A percentile compares a stretch with the other conserved stretches of the same genome.
Conservation (phyloP, 257 asterid species). For the Petrea volubilis region DNA sequence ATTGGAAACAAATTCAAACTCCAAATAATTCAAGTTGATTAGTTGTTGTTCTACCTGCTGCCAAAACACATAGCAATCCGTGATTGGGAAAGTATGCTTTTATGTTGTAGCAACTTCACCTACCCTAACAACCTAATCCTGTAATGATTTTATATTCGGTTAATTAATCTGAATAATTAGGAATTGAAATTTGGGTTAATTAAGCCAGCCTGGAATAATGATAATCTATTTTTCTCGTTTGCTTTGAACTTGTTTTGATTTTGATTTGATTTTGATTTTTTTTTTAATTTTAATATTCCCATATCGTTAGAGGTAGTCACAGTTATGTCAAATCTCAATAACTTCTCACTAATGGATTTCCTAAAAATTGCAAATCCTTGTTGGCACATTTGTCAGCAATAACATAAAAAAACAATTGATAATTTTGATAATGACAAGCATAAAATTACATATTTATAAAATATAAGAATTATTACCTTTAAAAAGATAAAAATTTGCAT, state of each 20-base stretch:
- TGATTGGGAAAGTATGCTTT: conserved; percentile 13
- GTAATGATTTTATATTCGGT: neutral
- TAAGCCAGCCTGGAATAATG: neutral
- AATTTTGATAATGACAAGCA: too few species aligned
- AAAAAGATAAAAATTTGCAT: too few species aligned
- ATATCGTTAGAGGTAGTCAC: neutral
- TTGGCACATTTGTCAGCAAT: conserved; percentile 15
- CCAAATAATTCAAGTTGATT: conserved; percentile 5
- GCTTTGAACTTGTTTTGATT: neutral
- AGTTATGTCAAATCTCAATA: conserved; percentile 19
- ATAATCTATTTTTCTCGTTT: conserved; percentile 14
- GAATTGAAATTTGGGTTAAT: neutral
- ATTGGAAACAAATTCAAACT: conserved; percentile 9
- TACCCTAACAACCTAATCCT: conserved; percentile 28
- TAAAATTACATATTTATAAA: too few species aligned
- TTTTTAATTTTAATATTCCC: neutral
- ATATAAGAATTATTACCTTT: too few species aligned
- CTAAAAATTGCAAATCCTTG: conserved; percentile 13
- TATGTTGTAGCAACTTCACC: conserved; percentile 25
- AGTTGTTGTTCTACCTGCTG: conserved; percentile 29
- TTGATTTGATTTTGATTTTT: neutral
- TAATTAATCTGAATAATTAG: neutral
- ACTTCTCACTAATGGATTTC: neutral
- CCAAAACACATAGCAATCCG: conserved; percentile 21
- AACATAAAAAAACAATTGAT: too few species aligned